These are phyloP conservation scores for Penicillium herquei DNA, from an alignment of 495 filamentous ascomycete genomes.

Conservation along the genomic window DNA sequence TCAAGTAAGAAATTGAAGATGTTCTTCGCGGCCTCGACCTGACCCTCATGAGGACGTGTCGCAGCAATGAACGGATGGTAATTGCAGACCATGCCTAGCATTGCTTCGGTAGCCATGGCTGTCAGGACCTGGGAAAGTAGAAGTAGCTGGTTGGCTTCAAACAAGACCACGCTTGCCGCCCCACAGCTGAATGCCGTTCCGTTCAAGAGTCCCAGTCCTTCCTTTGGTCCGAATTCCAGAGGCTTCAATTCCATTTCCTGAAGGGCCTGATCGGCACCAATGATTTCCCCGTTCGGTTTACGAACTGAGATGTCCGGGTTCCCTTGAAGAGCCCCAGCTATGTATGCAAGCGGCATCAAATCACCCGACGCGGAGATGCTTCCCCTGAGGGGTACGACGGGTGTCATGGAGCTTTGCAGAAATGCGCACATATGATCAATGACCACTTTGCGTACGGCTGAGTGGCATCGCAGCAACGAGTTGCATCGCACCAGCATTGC, in stretches of 20 bases:
- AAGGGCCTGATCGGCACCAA: conserved; percentile 8
- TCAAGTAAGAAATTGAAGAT: conserved; percentile 48
- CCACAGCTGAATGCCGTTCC: conserved; percentile 62
- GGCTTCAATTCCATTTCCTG: conserved; percentile 8
- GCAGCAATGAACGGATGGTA: conserved; percentile 58
- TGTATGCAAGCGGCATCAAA: conserved; percentile 43
- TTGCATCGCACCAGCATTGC: conserved; percentile 59
- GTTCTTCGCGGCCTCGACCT: conserved; percentile 53
- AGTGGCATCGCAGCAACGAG: conserved; percentile 55
- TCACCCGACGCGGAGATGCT: conserved; percentile 69
- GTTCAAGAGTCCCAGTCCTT: conserved; percentile 63
- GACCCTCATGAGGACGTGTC: conserved; percentile 57
- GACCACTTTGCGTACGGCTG: conserved; percentile 49
- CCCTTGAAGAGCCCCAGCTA: conserved; percentile 8
- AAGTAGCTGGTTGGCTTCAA: conserved; percentile 56
- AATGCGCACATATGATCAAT: conserved; percentile 48
- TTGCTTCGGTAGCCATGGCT: conserved; percentile 40
- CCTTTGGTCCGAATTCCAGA: conserved; percentile 36
- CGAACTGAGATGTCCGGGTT: conserved; percentile 12
- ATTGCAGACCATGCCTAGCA: conserved; percentile 52
- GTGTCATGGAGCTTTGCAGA: conserved; percentile 48
- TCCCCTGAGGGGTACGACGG: conserved; percentile 59
- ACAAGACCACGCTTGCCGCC: conserved; percentile 52
- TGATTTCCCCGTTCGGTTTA: neutral
- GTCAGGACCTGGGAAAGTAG: conserved; percentile 56